Evolutionary conservation across 805 yeast species (phyloP).

Genomic region (Candida rishiriensis): DNA sequence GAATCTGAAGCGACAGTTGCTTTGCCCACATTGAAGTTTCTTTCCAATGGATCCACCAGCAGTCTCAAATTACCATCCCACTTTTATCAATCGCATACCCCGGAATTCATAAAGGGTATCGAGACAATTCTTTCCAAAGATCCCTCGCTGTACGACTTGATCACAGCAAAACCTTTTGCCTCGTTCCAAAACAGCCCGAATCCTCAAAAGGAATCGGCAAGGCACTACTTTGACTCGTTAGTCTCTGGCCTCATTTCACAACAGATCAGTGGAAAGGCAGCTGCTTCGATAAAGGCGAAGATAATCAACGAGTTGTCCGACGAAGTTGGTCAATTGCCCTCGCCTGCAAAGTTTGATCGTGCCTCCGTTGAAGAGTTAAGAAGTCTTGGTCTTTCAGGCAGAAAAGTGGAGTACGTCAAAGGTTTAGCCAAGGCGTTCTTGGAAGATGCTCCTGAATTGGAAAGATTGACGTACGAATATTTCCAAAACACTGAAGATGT

Average conservation of each 20-base stretch:
- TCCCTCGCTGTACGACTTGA: conserved; percentile 14
- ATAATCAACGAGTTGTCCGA: conserved; percentile 11
- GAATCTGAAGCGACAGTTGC: background rate
- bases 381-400: conserved; percentile 60
- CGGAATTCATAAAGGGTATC: conserved; percentile 22
- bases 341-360: conserved; percentile 43
- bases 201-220: conserved; percentile 4
- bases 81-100: conserved; percentile 9
- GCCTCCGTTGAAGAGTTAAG: conserved; percentile 46
- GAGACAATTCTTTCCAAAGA: conserved; percentile 21
- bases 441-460: conserved; percentile 18
- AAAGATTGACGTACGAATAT: conserved; percentile 12
- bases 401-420: conserved; percentile 61
- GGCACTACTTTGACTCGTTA: conserved; percentile 38
- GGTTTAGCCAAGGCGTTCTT: conserved; percentile 51
- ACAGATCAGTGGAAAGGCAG: conserved; percentile 80
- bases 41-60: background rate
- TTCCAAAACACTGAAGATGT: conserved; percentile 15
- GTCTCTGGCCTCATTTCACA: conserved; percentile 57
- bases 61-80: background rate
- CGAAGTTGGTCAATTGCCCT: conserved; percentile 37
- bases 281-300: conserved; percentile 52
- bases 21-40: background rate
- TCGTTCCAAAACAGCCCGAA: conserved; percentile 4
- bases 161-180: conserved; percentile 10